Conservation (phyloP, 148 eudicot genomes). For the Rhododendron vialii region DNA sequence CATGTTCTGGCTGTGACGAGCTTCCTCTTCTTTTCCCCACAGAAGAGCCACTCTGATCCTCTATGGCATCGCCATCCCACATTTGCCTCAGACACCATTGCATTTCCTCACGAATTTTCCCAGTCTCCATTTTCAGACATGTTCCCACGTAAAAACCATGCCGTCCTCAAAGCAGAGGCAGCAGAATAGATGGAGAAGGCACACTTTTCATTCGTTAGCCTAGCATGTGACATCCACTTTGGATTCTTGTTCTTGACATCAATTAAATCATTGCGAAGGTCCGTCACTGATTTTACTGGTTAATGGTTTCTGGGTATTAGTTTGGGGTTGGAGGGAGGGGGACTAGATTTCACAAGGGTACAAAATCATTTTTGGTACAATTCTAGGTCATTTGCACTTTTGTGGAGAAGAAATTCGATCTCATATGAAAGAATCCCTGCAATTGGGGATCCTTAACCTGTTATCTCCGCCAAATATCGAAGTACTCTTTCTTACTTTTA, state of each 20-base stretch:
- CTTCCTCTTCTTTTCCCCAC: conserved; percentile 49
- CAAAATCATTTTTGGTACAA: conserved; percentile 6
- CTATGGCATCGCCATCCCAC: conserved; percentile 42
- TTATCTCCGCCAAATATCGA: not conserved
- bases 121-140: conserved; percentile 54
- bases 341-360: conserved; percentile 22
- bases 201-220: conserved; percentile 52
- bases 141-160: conserved; percentile 34
- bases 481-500: not conserved
- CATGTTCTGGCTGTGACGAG: conserved; percentile 49
- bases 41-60: conserved; percentile 59
- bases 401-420: not conserved
- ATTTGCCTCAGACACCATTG: conserved; percentile 53
- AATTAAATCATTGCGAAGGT: conserved; percentile 65
- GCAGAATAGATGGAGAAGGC: conserved; percentile 52
- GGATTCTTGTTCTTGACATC: conserved; percentile 71
- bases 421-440: conserved; percentile 13
- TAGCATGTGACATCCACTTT: conserved; percentile 63
- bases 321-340: not conserved
- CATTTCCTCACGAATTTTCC: conserved; percentile 50
- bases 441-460: conserved; percentile 6
- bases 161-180: conserved; percentile 55
- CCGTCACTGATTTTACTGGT: conserved; percentile 59
- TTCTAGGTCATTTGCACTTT: not conserved
- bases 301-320: conserved; percentile 16